Evolutionary conservation across 1,284 basidiomycete genomes (phyloP).

Genomic region (Tetrapyrgos nigripes): DNA sequence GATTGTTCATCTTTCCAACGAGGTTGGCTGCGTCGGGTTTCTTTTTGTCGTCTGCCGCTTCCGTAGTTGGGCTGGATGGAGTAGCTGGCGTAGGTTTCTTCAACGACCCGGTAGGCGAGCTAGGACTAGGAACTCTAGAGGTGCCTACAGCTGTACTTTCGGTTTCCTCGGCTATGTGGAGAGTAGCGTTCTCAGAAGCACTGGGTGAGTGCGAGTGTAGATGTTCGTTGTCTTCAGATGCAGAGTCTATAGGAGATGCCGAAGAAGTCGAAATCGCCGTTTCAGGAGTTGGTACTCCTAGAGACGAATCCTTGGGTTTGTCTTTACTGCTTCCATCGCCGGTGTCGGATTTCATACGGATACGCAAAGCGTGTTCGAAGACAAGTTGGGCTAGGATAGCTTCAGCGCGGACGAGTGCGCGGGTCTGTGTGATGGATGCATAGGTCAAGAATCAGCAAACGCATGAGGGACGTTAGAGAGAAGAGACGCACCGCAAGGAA

Average conservation of each 20-base stretch:
- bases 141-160: not conserved
- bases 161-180: not conserved
- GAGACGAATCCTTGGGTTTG: not conserved
- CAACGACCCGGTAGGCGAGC: not conserved
- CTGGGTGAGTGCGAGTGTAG: too few relatives aligned
- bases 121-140: not conserved
- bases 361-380: slow-evolving; percentile 73
- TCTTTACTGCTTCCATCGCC: too few relatives aligned
- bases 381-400: slow-evolving; percentile 72
- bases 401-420: slow-evolving; percentile 39
- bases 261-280: not conserved
- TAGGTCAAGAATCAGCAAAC: not conserved
- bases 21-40: slow-evolving; percentile 35
- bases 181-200: not conserved
- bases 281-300: not conserved
- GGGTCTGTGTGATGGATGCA: slow-evolving; percentile 21
- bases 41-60: slow-evolving; percentile 10
- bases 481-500: slow-evolving; percentile 46
- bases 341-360: slow-evolving; percentile 64
- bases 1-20: slow-evolving; percentile 64
- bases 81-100: not conserved
- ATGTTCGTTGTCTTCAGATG: slow-evolving; percentile 1
- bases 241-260: not conserved
- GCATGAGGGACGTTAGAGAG: not conserved
- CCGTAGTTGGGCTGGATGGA: not conserved